A percentile compares a stretch with the other conserved stretches of the same genome.
phyloP scores from a whole-genome alignment of 495 filamentous ascomycete genomes.

The Haplographium delicatum region DNA sequence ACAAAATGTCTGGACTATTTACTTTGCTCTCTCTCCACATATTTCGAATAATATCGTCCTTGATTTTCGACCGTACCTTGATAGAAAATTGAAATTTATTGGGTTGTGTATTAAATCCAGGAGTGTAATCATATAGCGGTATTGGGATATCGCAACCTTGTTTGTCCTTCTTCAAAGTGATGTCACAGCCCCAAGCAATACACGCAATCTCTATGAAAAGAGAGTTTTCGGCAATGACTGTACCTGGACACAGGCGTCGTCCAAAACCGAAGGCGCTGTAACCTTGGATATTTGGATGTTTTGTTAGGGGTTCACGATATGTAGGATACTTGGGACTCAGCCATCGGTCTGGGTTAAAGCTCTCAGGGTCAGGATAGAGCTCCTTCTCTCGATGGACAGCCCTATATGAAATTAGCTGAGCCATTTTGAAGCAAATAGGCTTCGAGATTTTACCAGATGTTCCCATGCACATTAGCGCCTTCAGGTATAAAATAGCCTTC shows the following conservation, averaged over 20 bases:
- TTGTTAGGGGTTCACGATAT: neutral
- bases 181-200: neutral
- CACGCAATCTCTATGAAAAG: neutral
- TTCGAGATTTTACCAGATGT: neutral
- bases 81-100: too few species aligned
- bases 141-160: too few species aligned
- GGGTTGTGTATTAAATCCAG: too few species aligned
- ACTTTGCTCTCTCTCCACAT: too few species aligned
- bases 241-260: neutral
- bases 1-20: too few species aligned
- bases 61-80: too few species aligned
- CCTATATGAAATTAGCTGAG: neutral
- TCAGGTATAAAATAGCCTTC: neutral
- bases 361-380: neutral
- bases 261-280: neutral
- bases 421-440: neutral
- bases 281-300: neutral
- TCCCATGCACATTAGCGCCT: neutral
- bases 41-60: too few species aligned
- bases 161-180: too few species aligned
- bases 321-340: neutral
- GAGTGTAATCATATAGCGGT: too few species aligned
- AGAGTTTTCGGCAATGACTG: neutral
- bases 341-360: neutral
- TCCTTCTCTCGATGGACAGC: neutral